A percentile compares a stretch with the other conserved stretches of the same genome.
phyloP scores from a whole-genome alignment of 2,329 filamentous ascomycete species.

The Claviceps paspali region DNA sequence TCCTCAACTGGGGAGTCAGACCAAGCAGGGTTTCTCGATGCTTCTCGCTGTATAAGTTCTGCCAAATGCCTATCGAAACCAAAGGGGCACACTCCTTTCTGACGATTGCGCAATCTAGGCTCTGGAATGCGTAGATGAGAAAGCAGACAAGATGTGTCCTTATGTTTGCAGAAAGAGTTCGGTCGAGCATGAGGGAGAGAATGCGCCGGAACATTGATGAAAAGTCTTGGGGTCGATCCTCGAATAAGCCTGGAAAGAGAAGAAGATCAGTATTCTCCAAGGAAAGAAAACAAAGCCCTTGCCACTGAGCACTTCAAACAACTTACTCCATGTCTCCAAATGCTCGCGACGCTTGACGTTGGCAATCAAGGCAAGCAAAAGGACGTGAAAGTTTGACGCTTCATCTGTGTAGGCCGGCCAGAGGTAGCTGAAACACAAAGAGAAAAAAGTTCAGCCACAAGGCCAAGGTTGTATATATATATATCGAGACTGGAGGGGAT shows the following conservation, averaged over 20 bases:
- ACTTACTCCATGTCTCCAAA: conserved; percentile 70
- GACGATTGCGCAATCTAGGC: conserved; percentile 73
- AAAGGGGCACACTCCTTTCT: conserved; percentile 93
- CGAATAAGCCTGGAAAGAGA: conserved; percentile 48
- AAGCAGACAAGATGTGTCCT: conserved; percentile 78
- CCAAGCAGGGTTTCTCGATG: conserved; percentile 60
- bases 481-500: too few species aligned
- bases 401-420: conserved; percentile 89
- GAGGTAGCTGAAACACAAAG: conserved; percentile 50
- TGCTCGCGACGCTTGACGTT: conserved; percentile 82
- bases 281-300: too few species aligned
- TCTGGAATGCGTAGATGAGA: conserved; percentile 84
- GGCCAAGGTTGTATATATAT: background rate
- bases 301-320: conserved; percentile 10
- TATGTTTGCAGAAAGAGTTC: conserved; percentile 47
- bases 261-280: conserved; percentile 7
- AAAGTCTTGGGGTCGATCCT: conserved; percentile 65
- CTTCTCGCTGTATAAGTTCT: conserved; percentile 69
- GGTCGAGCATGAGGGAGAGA: conserved; percentile 70
- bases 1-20: conserved; percentile 58
- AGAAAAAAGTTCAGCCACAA: background rate
- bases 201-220: conserved; percentile 79
- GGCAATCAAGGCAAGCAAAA: conserved; percentile 71
- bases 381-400: conserved; percentile 79
- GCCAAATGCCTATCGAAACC: conserved; percentile 91